Evolutionary conservation across 495 filamentous ascomycete genomes (phyloP), one percentile per base, ranked within the genome.

Genomic region (Corynascus novoguineensis): DNA sequence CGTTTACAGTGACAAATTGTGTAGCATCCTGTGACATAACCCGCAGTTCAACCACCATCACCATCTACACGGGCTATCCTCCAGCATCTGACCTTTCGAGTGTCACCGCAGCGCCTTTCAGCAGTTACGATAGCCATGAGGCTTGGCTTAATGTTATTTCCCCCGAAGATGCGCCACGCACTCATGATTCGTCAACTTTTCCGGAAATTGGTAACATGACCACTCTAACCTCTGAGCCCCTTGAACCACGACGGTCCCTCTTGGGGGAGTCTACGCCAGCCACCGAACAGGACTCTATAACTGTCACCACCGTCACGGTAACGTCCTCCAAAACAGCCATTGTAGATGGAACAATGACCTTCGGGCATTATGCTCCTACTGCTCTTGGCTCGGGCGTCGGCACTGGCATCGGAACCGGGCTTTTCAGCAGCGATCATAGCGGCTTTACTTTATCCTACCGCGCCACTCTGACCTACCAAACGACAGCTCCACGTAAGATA

Each of bases 391-490:
- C 52, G 5, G 42, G 34, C 6, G 35, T 11, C 29, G 28, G 44
- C 27, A 60, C 46, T 6, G 46, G 50, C 31, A 57, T 44, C 3
- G 49, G 54, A 4, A 57, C 49, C 6, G 52, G 48, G 3, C 28
- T 14, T n/a, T 15, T 19, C 4, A 35, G 35, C 24, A 31, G 44
- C 21, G 15, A 8, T 5, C 38, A 35, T 34, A 42, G 42, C 0
- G 19, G 12, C 2, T 2, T 5, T 9, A 7, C 53, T 5, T 25
- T 37, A 8, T 41, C 58, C 6, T 58, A 61, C 17, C 42, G 53
- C 15, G 42, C 44, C n/a, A 61, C 49, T 31, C 25, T 61, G 35
- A 61, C 59, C 7, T 61, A 61, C 22, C 42, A 35, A 37, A 58
- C 53, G 6, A 53, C 53, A 1, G 2, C 35, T 2, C 10, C 14